Evolutionary conservation across 2,329 filamentous ascomycete species (phyloP), one percentile per base, ranked within the genome.

Genomic region (Elsinoe batatas): DNA sequence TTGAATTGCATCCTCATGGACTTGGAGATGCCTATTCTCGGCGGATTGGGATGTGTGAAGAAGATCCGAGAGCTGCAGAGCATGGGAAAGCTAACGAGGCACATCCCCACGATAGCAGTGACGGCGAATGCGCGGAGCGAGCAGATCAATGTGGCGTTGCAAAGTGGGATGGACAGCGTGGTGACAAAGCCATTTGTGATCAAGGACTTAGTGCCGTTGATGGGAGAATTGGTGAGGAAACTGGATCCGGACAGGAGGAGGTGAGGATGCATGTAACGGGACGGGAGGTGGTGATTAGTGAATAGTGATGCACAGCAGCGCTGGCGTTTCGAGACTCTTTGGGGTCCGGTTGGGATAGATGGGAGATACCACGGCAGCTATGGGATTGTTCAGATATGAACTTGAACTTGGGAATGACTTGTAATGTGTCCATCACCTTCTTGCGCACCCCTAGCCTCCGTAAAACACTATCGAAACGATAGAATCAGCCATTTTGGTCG

Each of bases 11-110:
- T 55, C 5, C 42, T 55, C 22, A 55, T 55, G 53, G 53, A 55
- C 38, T 11, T 60, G 35, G 85, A 88, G 64, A 89, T 89, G 85
- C 85, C 85, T 0, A 76, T 88, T 36, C 88, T 89, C 84, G 84
- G 88, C 62, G 85, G 85, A 40, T 80, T 85, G 66, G 83, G 82
- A 2, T 87, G 85, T 58, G 80, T 84, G 6, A 76, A 77, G 42
- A 77, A 73, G 57, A 87, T 90, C 49, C 76, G 86, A 15, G 76
- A 82, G 54, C 22, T 65, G n/a, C 72, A 88, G 64, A 71, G 69
- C 42, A 73, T 78, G 43, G 79, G 79, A 10, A 76, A 74, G 12
- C 77, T 85, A 43, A 72, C 77, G 17, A 70, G 73, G 54, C 83
- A 86, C 62, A 79, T 87, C 5, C 83, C 84, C 2, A 85, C 87